These are phyloP conservation scores for Sesbania bispinosa DNA, from an alignment of 306 rosid species.

Conservation along the genomic window DNA sequence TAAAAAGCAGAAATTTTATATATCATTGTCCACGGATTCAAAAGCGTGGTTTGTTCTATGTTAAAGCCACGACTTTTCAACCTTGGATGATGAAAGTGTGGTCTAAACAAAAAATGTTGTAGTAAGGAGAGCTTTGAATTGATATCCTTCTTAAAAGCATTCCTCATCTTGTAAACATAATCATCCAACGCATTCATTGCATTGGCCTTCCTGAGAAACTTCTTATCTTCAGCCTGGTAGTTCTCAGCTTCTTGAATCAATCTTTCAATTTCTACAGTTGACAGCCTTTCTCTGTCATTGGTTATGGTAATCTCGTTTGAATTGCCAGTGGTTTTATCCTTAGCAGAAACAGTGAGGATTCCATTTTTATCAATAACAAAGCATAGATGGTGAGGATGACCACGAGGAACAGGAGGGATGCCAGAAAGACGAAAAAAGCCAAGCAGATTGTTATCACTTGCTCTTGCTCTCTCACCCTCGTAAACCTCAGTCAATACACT, in stretches of 20 bases:
- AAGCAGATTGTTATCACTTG: slow-evolving; percentile 39
- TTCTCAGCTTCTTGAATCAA: slow-evolving; percentile 43
- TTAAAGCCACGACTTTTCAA: no score
- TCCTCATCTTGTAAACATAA: slow-evolving; percentile 30
- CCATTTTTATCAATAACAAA: slow-evolving; percentile 36
- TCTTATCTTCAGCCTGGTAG: slow-evolving; percentile 38
- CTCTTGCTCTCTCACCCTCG: slow-evolving; percentile 50
- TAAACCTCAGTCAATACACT: slow-evolving; percentile 21
- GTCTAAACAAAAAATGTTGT: no score
- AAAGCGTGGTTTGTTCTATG: no score
- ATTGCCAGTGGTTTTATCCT: slow-evolving; percentile 33
- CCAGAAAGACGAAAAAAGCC: slow-evolving; percentile 13
- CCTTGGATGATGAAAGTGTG: no score
- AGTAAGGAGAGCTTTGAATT: background rate
- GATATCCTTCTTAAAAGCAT: slow-evolving; percentile 27
- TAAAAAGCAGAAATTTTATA: no score
- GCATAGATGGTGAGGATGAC: slow-evolving; percentile 26
- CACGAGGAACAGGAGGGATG: slow-evolving; percentile 39
- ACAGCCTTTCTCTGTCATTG: slow-evolving; percentile 35
- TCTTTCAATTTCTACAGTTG: slow-evolving; percentile 32
- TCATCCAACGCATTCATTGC: slow-evolving; percentile 33
- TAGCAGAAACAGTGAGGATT: slow-evolving; percentile 31
- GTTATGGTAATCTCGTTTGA: slow-evolving; percentile 34
- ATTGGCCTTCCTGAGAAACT: slow-evolving; percentile 19
- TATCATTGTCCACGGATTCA: no score